Percentiles rank a stretch among this genome's conserved stretches.
Conservation (phyloP, 2,329 filamentous ascomycete species). For the Claviceps spartinae region DNA sequence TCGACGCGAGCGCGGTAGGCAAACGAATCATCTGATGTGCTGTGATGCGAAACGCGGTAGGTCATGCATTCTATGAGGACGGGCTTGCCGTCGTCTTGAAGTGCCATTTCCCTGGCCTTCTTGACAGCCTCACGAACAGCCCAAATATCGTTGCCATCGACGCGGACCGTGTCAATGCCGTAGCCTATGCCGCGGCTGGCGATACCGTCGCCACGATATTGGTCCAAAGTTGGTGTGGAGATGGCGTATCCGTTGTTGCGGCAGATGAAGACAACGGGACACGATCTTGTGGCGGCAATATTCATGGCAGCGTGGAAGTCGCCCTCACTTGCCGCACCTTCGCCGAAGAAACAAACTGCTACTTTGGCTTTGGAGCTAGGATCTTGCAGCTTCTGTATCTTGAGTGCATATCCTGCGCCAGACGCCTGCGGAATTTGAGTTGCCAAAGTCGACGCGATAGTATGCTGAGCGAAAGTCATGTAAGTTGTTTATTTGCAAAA, state of each 20-base stretch:
- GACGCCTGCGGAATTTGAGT: conserved; percentile 84
- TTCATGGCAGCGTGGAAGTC: conserved; percentile 88
- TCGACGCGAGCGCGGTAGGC: conserved; percentile 88
- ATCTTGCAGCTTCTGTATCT: conserved; percentile 62
- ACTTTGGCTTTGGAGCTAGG: conserved; percentile 54
- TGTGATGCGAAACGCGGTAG: conserved; percentile 96
- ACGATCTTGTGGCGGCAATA: conserved; percentile 78
- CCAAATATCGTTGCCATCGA: conserved; percentile 91
- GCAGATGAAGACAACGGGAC: conserved; percentile 80
- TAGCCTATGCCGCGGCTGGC: conserved; percentile 78
- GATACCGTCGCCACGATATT: conserved; percentile 85
- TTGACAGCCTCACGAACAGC: conserved; percentile 71
- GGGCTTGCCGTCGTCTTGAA: conserved; percentile 67
- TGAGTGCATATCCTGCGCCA: conserved; percentile 77
- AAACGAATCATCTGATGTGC: conserved; percentile 92
- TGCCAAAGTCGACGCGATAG: conserved; percentile 69
- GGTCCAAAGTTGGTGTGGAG: conserved; percentile 75
- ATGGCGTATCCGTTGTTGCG: conserved; percentile 91
- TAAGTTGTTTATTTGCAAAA: background rate
- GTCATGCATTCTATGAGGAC: conserved; percentile 92
- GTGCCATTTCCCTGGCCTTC: conserved; percentile 62
- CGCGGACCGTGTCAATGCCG: conserved; percentile 83
- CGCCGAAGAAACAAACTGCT: conserved; percentile 77
- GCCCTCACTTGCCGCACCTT: conserved; percentile 80
- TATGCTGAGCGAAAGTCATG: conserved; percentile 40